These are phyloP conservation scores for Ceratocystiopsis minuta DNA, from an alignment of 2,329 filamentous ascomycete genomes.

Conservation along the genomic window DNA sequence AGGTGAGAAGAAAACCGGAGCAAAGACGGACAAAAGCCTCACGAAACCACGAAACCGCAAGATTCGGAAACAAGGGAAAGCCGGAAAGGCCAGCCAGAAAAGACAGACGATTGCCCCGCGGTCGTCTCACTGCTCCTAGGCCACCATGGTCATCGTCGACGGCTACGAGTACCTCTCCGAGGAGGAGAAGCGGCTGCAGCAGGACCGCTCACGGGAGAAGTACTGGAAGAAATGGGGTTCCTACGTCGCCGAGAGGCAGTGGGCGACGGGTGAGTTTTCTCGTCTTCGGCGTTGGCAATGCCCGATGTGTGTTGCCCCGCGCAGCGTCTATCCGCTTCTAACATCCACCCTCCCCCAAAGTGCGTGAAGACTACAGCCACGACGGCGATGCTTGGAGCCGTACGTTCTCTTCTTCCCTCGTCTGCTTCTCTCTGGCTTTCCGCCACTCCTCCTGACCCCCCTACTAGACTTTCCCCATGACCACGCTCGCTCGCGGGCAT, in stretches of 20 bases:
- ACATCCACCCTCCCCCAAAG: slow-evolving; percentile 7
- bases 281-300: too few species aligned
- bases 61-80: too few species aligned
- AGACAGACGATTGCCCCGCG: too few species aligned
- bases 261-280: slow-evolving; percentile 59
- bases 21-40: too few species aligned
- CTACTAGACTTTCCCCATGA: slow-evolving; percentile 76
- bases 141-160: slow-evolving; percentile 71
- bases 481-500: slow-evolving; percentile 71
- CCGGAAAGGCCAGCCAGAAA: too few species aligned
- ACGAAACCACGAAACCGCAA: too few species aligned
- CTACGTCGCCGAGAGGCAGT: slow-evolving; percentile 85
- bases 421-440: slow-evolving; percentile 1
- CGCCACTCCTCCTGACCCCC: not conserved
- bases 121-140: too few species aligned
- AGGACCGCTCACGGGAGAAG: slow-evolving; percentile 65
- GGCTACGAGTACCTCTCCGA: slow-evolving; percentile 72
- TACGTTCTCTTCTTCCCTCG: slow-evolving; percentile 29
- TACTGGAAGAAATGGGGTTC: slow-evolving; percentile 99
- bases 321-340: not conserved
- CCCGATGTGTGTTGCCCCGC: too few species aligned
- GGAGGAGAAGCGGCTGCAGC: slow-evolving; percentile 77
- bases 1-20: too few species aligned
- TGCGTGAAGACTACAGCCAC: slow-evolving; percentile 63
- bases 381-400: slow-evolving; percentile 93